These are phyloP conservation scores for Clavariopsis aquatica DNA, from an alignment of 495 filamentous ascomycete species.

Conservation along the genomic window DNA sequence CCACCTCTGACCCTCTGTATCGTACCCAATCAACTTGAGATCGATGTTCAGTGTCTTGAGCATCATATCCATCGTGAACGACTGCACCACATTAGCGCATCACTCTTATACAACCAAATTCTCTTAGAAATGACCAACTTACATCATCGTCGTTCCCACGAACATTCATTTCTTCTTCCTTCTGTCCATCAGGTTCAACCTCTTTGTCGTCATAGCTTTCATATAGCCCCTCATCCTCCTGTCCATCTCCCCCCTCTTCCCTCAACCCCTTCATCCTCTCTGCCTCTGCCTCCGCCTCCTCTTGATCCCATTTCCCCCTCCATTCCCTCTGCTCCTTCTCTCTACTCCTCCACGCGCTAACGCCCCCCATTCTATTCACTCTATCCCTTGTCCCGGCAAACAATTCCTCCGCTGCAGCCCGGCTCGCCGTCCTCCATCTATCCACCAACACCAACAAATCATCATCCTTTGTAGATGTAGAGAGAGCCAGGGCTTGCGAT, in stretches of 20 bases:
- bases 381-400: constrained; percentile 50
- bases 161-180: constrained; percentile 24
- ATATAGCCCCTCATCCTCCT: constrained; percentile 31
- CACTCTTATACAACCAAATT: not conserved
- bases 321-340: constrained; percentile 47
- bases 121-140: constrained; percentile 19
- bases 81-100: constrained; percentile 14
- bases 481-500: constrained; percentile 54
- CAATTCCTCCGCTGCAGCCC: constrained; percentile 52
- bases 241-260: constrained; percentile 40
- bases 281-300: constrained; percentile 44
- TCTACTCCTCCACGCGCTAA: constrained; percentile 55
- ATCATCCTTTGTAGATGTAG: constrained; percentile 48
- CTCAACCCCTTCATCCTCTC: constrained; percentile 45
- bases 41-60: constrained; percentile 68
- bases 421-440: constrained; percentile 49
- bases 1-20: constrained; percentile 58
- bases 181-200: constrained; percentile 20
- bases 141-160: constrained; percentile 45
- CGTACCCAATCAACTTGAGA: constrained; percentile 62
- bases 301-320: constrained; percentile 43
- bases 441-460: constrained; percentile 54
- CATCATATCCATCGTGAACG: constrained; percentile 74
- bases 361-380: constrained; percentile 60
- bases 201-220: no score